phyloP scores from a whole-genome alignment of 202 grass and related monocot genomes.

The Sporobolus alterniflorus region DNA sequence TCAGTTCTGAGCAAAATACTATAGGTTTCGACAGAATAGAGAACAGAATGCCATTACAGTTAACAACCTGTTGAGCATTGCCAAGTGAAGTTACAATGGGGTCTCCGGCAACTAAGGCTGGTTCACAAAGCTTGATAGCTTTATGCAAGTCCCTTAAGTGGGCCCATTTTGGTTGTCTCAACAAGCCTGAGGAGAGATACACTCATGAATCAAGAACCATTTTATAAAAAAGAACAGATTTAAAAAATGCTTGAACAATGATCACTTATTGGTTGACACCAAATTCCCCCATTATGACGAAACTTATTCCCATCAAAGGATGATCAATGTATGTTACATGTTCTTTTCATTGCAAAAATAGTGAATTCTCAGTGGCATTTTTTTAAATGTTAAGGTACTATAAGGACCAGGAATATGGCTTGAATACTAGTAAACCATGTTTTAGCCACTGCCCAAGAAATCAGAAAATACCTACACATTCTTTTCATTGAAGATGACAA shows the following conservation, averaged over 20 bases:
- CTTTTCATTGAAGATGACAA: slow-evolving; percentile 4
- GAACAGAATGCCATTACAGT: slow-evolving; percentile 1
- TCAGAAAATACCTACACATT: neutral
- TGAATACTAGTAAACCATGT: neutral
- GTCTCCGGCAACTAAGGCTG: slow-evolving; percentile 77
- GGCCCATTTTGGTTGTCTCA: slow-evolving; percentile 99
- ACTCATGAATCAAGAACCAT: slow-evolving; percentile 17
- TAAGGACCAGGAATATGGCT: neutral
- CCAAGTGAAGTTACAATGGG: slow-evolving; percentile 84
- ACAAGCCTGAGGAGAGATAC: slow-evolving; percentile 53
- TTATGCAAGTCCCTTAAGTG: slow-evolving; percentile 96
- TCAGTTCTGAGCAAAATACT: slow-evolving; percentile 41
- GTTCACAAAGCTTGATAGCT: slow-evolving; percentile 94
- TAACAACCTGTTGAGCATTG: slow-evolving; percentile 71
- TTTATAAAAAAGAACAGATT: slow-evolving; percentile 5
- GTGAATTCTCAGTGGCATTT: neutral
- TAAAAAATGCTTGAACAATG: neutral
- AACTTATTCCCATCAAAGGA: slow-evolving; percentile 6
- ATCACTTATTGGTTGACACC: neutral
- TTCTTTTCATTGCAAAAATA: neutral
- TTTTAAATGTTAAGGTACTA: neutral
- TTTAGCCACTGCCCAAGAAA: neutral
- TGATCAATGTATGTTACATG: neutral
- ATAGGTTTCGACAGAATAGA: slow-evolving; percentile 9
- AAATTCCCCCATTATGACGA: neutral